These are phyloP conservation scores for Kregervanrija fluxuum DNA, from an alignment of 805 yeast species.

Conservation along the genomic window DNA sequence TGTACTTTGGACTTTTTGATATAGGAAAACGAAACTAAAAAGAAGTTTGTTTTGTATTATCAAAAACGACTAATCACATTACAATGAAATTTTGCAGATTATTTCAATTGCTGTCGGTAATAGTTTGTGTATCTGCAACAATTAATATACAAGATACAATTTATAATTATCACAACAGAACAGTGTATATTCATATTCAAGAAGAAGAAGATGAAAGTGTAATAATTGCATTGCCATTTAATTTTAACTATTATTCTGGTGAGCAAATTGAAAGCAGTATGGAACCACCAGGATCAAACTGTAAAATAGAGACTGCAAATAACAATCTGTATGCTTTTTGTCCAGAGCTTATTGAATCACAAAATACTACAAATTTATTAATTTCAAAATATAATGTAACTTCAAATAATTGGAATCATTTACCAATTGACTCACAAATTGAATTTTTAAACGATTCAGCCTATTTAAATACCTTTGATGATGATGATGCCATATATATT, in stretches of 20 bases:
- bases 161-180: conserved; percentile 26
- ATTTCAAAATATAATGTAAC: conserved; percentile 9
- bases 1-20: too few relatives aligned
- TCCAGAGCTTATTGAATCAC: conserved; percentile 5
- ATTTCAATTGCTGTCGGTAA: too few relatives aligned
- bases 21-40: too few relatives aligned
- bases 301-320: conserved; percentile 15
- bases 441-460: conserved; percentile 28
- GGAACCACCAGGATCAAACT: conserved; percentile 16
- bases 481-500: conserved; percentile 36
- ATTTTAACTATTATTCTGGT: conserved; percentile 18
- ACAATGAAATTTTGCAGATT: too few relatives aligned
- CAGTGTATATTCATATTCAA: conserved; percentile 21
- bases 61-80: too few relatives aligned
- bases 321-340: conserved; percentile 21
- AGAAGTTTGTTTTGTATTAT: too few relatives aligned
- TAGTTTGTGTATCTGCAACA: background rate
- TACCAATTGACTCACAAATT: conserved; percentile 11
- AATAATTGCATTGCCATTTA: conserved; percentile 23
- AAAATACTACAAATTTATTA: background rate
- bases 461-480: conserved; percentile 34
- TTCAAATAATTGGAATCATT: conserved; percentile 16
- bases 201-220: conserved; percentile 6
- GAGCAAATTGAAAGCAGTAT: conserved; percentile 10
- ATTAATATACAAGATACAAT: conserved; percentile 18